Conservation (phyloP, 164 flowering plant genomes). For the Cinnamomum micranthum region DNA sequence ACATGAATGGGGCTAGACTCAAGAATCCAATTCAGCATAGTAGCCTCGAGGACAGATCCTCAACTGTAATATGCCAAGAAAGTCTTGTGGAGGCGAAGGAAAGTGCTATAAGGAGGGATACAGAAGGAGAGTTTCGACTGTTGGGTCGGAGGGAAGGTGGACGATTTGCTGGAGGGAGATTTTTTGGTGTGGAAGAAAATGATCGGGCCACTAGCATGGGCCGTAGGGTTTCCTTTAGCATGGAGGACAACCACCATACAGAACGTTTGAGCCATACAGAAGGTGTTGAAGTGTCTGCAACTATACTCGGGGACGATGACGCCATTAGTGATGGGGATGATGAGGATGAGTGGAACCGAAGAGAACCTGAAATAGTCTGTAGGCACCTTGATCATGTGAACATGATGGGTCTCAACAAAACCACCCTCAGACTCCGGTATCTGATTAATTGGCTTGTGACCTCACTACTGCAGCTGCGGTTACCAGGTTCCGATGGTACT, state of each 20-base stretch:
- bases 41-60: conserved; percentile 22
- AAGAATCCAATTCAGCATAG: conserved; percentile 11
- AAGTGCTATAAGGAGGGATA: conserved; percentile 93
- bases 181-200: conserved; percentile 66
- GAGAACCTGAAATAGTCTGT: conserved; percentile 53
- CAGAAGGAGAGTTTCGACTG: conserved; percentile 93
- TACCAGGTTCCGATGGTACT: conserved; percentile 37
- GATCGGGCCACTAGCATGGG: conserved; percentile 59
- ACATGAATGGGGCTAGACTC: conserved; percentile 10
- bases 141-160: conserved; percentile 56
- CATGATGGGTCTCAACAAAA: conserved; percentile 59
- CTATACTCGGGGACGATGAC: conserved; percentile 56
- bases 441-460: conserved; percentile 79
- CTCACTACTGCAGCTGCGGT: conserved; percentile 54
- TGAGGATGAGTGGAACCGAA: conserved; percentile 47
- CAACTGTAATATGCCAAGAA: conserved; percentile 40
- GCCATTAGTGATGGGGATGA: conserved; percentile 44
- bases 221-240: conserved; percentile 74
- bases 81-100: conserved; percentile 13
- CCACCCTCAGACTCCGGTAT: conserved; percentile 56
- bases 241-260: conserved; percentile 45
- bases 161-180: conserved; percentile 56
- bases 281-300: conserved; percentile 54
- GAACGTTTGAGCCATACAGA: conserved; percentile 48
- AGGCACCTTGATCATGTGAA: conserved; percentile 69